Conservation (phyloP, 768 basidiomycete species). For the Leccinum disarticulatum region DNA sequence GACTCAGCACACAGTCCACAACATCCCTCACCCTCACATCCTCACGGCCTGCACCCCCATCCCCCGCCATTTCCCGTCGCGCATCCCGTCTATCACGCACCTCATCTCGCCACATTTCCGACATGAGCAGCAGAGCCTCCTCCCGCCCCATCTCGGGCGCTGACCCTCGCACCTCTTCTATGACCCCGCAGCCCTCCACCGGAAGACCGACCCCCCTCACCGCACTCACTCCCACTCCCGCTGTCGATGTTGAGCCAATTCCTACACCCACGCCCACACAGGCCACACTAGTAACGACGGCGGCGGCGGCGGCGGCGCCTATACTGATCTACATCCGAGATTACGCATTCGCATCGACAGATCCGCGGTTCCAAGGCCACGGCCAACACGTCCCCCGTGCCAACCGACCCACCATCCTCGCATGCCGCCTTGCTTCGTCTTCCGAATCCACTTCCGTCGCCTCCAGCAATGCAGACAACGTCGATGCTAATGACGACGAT, state of each 20-base stretch:
- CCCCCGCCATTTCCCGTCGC: slow-evolving; percentile 51
- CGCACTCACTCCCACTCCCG: not conserved
- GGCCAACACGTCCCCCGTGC: slow-evolving; percentile 42
- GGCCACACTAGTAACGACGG: too few species aligned
- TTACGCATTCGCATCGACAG: slow-evolving; percentile 42
- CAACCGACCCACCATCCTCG: slow-evolving; percentile 34
- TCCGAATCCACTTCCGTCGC: slow-evolving; percentile 11
- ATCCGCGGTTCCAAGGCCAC: slow-evolving; percentile 43
- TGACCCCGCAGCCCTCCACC: not conserved
- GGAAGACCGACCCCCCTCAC: not conserved
- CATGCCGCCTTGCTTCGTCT: slow-evolving; percentile 28
- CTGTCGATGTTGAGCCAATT: not conserved
- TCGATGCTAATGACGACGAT: slow-evolving; percentile 2
- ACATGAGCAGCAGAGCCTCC: slow-evolving; percentile 12
- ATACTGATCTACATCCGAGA: slow-evolving; percentile 48
- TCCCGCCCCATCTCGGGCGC: slow-evolving; percentile 20
- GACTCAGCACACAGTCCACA: slow-evolving; percentile 26
- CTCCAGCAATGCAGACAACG: slow-evolving; percentile 13
- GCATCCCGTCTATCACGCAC: slow-evolving; percentile 33
- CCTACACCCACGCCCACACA: not conserved
- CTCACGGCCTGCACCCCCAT: slow-evolving; percentile 61
- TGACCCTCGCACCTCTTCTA: not conserved
- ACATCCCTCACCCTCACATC: slow-evolving; percentile 37
- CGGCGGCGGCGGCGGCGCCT: not conserved
- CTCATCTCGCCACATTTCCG: slow-evolving; percentile 27